These are phyloP conservation scores for Neopestalotiopsis rosae DNA, from an alignment of 2,329 filamentous ascomycete genomes.

Conservation along the genomic window DNA sequence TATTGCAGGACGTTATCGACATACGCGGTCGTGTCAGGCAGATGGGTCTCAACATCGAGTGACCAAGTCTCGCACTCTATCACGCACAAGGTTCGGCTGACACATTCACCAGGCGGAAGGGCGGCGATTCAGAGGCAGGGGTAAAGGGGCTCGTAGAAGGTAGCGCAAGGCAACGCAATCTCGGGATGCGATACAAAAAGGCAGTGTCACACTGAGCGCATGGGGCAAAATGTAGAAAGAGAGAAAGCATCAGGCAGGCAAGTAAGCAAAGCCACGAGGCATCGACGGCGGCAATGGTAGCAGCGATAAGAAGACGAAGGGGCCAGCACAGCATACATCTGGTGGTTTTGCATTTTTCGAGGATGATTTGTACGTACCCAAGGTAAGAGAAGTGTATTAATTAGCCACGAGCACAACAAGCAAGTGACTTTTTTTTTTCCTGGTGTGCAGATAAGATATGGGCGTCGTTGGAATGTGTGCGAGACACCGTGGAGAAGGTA, in stretches of 20 bases:
- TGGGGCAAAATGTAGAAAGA: background rate
- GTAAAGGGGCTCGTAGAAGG: conserved; percentile 14
- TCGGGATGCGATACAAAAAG: background rate
- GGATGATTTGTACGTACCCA: conserved; percentile 6
- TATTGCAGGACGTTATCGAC: background rate
- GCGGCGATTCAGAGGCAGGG: conserved; percentile 8
- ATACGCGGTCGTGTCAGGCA: conserved; percentile 15
- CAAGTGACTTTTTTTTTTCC: conserved; percentile 1
- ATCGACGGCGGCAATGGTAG: background rate
- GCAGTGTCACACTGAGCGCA: conserved; percentile 9
- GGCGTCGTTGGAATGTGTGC: conserved; percentile 10
- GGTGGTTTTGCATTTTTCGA: background rate
- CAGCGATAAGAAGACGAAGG: background rate
- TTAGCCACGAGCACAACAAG: conserved; percentile 4
- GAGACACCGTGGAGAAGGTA: conserved; percentile 4
- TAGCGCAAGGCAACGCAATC: conserved; percentile 6
- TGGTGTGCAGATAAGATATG: background rate
- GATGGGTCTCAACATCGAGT: conserved; percentile 8
- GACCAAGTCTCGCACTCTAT: conserved; percentile 16
- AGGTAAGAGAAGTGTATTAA: conserved; percentile 1
- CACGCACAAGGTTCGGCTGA: conserved; percentile 14
- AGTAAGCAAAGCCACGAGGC: conserved; percentile 3
- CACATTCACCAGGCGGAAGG: conserved; percentile 5
- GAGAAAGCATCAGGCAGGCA: background rate
- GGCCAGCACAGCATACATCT: conserved; percentile 1